Evolutionary conservation across 352 stramenopile genomes (phyloP).

Genomic region (Phytophthora europaea): DNA sequence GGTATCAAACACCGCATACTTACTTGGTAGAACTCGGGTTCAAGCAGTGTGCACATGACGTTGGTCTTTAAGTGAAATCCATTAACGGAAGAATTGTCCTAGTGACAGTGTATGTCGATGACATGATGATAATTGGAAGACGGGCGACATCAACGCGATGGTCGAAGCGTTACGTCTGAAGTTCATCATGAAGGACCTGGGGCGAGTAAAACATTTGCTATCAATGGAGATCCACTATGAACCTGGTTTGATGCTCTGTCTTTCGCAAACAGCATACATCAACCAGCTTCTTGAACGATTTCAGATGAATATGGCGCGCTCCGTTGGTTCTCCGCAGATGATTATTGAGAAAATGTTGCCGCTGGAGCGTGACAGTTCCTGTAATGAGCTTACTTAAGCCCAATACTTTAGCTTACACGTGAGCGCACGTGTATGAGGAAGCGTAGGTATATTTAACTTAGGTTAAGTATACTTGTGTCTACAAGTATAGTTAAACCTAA

Average conservation of each 20-base stretch:
- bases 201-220: not conserved
- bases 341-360: not conserved
- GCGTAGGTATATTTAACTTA: no score
- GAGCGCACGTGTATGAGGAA: no score
- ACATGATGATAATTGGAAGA: not conserved
- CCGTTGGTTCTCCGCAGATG: not conserved
- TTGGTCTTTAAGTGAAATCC: not conserved
- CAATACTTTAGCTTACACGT: no score
- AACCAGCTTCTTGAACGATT: not conserved
- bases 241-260: not conserved
- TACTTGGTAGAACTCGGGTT: not conserved
- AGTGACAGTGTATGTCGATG: not conserved
- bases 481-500: no score
- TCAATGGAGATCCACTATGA: not conserved
- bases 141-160: not conserved
- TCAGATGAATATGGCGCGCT: not conserved
- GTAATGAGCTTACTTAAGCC: no score
- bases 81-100: not conserved
- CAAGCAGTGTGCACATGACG: not conserved
- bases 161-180: not conserved
- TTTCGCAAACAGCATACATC: not conserved
- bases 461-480: no score
- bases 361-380: not conserved
- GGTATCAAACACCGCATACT: not conserved
- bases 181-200: not conserved